Base-by-base conservation (phyloP, 176 grass and related monocot species). In the Bothriochloa decipiens region DNA sequence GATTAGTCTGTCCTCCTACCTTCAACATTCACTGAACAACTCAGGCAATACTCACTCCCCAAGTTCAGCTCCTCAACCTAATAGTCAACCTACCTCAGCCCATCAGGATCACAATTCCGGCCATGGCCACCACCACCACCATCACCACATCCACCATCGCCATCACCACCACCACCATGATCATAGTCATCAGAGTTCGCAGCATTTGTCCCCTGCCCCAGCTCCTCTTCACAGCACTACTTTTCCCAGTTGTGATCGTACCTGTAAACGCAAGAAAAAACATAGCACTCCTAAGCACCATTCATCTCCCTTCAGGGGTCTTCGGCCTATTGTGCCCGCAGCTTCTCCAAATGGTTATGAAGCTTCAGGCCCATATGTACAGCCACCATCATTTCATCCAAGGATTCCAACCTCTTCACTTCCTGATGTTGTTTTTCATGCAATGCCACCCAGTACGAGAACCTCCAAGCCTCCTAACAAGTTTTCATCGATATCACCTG, bases 1-100 rank as follows among this genome's bases (percentile, higher is more conserved):
- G 71, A 81, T 95, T 36, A 86, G 76, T 26, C 86, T 95, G 50
- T 95, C 93, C 52, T 92, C 93, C 13, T 95, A 90, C 90, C 85
- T 95, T 67, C 90, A 88, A 36, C 86, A 89, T 88, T 92, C 90
- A 33, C 79, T 95, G 69, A 90, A 80, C 74, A 91, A 50, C 55
- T 78, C 76, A 83, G 68, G 79, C 36, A 83, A 77, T 61, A 49
- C 70, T 29, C 68, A 77, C 25, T 86, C 90, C 25, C 90, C 90
- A 69, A 80, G 80, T 69, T 88, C 88, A 46, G 72, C 81, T 65
- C 90, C 86, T 85, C 80, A 85, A 86, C 88, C 87, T 78, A 67
- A 84, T 67, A 20, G 39, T 52, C 57, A 88, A 33, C 68, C 82
- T 58, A 87, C 88, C 29, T 25, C 82, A 61, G 68, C 50, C 39